phyloP scores from a whole-genome alignment of 2,329 filamentous ascomycete genomes.

The Xylaria sp. region DNA sequence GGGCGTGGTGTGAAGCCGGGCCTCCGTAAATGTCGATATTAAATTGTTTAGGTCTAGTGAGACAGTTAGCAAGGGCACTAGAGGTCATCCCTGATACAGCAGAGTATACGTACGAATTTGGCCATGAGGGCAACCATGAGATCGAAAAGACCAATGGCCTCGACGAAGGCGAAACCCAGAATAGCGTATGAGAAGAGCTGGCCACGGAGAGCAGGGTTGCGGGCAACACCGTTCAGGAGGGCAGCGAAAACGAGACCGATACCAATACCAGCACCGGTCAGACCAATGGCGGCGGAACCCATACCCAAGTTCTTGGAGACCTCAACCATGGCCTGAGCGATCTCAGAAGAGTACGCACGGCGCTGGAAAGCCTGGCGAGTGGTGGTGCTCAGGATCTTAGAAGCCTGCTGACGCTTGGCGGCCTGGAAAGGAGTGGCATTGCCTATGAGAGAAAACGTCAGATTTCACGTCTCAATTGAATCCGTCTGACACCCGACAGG shows the following conservation, averaged over 20 bases:
- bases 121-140: conserved; percentile 94
- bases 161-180: conserved; percentile 94
- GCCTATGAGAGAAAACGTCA: conserved; percentile 47
- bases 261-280: conserved; percentile 93
- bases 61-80: conserved; percentile 31
- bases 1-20: conserved; percentile 46
- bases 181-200: conserved; percentile 97
- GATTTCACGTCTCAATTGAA: conserved; percentile 17
- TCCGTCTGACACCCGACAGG: conserved; percentile 2
- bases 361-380: conserved; percentile 73
- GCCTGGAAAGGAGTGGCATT: conserved; percentile 73
- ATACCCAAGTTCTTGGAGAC: conserved; percentile 92
- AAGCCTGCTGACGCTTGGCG: conserved; percentile 78
- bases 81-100: conserved; percentile 16
- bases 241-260: conserved; percentile 94
- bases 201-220: conserved; percentile 93
- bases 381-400: conserved; percentile 73
- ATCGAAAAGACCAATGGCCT: conserved; percentile 89
- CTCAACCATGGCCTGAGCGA: conserved; percentile 88
- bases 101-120: conserved; percentile 75
- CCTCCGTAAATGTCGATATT: conserved; percentile 47
- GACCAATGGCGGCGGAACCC: conserved; percentile 90
- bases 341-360: conserved; percentile 87
- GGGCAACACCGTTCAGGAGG: conserved; percentile 88
- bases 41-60: conserved; percentile 49